Percentiles rank a stretch among this genome's conserved stretches.
Conservation (phyloP, 2,329 filamentous ascomycete genomes). For the Boeremia lycopersici region DNA sequence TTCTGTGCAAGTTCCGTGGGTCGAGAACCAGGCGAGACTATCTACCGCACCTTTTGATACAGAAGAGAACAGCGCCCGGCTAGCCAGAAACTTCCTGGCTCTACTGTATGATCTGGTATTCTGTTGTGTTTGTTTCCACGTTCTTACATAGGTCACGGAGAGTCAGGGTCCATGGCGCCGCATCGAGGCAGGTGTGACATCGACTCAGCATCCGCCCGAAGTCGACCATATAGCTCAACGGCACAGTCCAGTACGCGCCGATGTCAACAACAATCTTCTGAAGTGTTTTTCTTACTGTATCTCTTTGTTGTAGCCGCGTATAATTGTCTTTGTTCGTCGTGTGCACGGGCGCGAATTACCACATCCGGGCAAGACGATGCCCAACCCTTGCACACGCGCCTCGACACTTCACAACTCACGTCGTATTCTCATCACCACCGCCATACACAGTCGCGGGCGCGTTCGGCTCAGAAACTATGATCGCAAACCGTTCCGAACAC, state of each 20-base stretch:
- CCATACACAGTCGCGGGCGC: constrained; percentile 9
- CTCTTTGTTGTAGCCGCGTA: constrained; percentile 5
- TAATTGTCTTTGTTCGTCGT: constrained; percentile 1
- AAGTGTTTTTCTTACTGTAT: not conserved
- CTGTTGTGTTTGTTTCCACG: too few species aligned
- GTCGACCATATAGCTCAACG: not conserved
- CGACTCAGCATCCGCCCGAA: constrained; percentile 17
- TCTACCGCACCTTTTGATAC: too few species aligned
- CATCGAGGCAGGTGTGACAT: constrained; percentile 21
- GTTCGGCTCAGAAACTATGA: not conserved
- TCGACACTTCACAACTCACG: constrained; percentile 15
- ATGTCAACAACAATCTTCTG: too few species aligned
- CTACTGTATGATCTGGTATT: too few species aligned
- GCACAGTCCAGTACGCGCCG: too few species aligned
- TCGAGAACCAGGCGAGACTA: too few species aligned
- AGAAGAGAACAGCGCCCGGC: too few species aligned
- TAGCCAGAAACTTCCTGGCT: too few species aligned
- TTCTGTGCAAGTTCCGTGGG: too few species aligned
- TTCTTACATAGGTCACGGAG: too few species aligned
- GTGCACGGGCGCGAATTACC: constrained; percentile 11
- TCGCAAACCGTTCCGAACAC: not conserved
- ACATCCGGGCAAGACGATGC: constrained; percentile 13
- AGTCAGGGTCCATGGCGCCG: constrained; percentile 19
- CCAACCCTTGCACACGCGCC: constrained; percentile 28
- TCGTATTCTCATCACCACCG: constrained; percentile 19